Evolutionary conservation across 106 monocot species (phyloP), one percentile per base, ranked within the genome.

Genomic region (Alisma plantagoaquatica): DNA sequence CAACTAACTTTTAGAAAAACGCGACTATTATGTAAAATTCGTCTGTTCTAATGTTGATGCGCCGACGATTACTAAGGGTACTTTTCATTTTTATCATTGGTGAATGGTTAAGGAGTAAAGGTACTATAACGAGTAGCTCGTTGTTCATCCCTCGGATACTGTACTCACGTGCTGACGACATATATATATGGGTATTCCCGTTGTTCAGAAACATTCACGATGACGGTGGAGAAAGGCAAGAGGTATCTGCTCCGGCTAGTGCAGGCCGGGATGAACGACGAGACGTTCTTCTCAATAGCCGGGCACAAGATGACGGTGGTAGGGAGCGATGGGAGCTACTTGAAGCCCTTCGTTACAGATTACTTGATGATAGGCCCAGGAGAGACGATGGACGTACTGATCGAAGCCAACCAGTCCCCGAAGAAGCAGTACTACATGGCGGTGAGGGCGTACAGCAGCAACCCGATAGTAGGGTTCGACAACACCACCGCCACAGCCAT

Each of bases 311-410:
- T 85, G 9, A 75, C 69, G 1, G 63, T 80, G 0, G 85, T 85
- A 23, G 84, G 70, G 41, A 66, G 43, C 5, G 79, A 85, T 31
- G 84, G 49, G 0, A 49, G 61, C 52, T 85, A 85, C 73, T 49
- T 46, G 2, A 79, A 85, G 54, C 84, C 84, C 44, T 64, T 43
- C 29, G 55, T 49, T 41, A 49, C 49, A 11, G 59, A 75, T 28
- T 61, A 55, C 67, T 64, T 84, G 60, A 64, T 84, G 60, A 78
- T 84, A 32, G 58, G 68, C 17, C 78, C 78, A 0, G 84, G 84
- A 2, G 70, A 84, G 38, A 78, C 78, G 44, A 65, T 67, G 51
- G 75, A 84, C 65, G 30, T 78, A n/a, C 75, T 78, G 21, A 64
- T 78, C 15, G 48, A 65, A 12, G 72, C 79, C 33, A 65, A 72